phyloP scores from a whole-genome alignment of 1,284 basidiomycete genomes.

The Neolentinus lepideus region DNA sequence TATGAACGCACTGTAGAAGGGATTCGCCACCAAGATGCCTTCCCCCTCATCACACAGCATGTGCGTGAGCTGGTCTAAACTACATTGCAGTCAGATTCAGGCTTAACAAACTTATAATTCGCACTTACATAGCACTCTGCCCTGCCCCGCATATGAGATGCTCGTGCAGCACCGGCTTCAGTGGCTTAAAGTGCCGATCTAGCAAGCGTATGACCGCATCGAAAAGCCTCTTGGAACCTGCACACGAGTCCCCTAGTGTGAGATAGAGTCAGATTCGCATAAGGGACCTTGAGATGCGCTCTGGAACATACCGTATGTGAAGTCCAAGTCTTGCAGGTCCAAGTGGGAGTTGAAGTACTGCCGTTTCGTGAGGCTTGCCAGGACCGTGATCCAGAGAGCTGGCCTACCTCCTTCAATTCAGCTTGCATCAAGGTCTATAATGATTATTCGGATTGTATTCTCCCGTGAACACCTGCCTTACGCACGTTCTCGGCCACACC shows the following conservation, averaged over 20 bases:
- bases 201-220: not conserved
- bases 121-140: not conserved
- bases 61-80: not conserved
- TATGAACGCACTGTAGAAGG: slow-evolving; percentile 1
- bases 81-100: not conserved
- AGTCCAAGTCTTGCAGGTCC: slow-evolving; percentile 1
- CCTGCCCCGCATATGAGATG: slow-evolving; percentile 1
- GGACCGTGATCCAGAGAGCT: no score
- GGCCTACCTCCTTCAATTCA: slow-evolving; percentile 1
- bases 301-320: not conserved
- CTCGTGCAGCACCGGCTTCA: not conserved
- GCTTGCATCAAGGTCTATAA: slow-evolving; percentile 3
- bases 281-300: not conserved
- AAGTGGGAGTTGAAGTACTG: slow-evolving; percentile 1
- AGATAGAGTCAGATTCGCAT: not conserved
- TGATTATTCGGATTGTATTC: not conserved
- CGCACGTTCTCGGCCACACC: slow-evolving; percentile 5
- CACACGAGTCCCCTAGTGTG: not conserved
- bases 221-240: slow-evolving; percentile 1
- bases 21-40: not conserved
- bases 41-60: slow-evolving; percentile 1
- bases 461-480: not conserved
- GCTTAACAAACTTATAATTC: not conserved
- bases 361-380: not conserved
- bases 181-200: not conserved